Base-by-base conservation (phyloP, 2,329 filamentous ascomycete genomes). In the Ophiocordyceps sinensis region DNA sequence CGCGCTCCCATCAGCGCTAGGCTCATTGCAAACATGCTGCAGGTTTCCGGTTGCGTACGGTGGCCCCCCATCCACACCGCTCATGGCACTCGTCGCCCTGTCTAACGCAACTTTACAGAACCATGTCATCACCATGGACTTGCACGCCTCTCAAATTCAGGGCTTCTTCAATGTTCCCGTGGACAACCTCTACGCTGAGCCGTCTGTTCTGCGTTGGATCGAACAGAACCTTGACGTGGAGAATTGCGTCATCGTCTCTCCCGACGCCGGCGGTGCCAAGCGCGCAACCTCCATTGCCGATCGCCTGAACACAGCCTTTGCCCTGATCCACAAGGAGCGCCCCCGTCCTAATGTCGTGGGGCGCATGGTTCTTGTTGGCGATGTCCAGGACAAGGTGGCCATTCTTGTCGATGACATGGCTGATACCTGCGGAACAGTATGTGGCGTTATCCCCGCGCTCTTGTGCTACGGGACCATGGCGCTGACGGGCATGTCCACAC, bases 401-500 rank as follows among this genome's bases (percentile, higher is more conserved):
- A 95, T 98, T 56, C 79, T 98, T 38, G 89, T 98, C 41, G 89
- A 96, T 59, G 89, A 96, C 59, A 95, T 96, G 86, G 88, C 88
- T 28, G 89, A 96, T 58, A 95, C 89, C 4, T 95, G 88, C 60
- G 87, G 87, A 50, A 94, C 86, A 32, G 60, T 63, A 55, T 41
- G 17, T 38, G 5, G 17, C 2, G 12, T 35, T 14, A 14, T 26
- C 23, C 5, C 23, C 19, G 2, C 23, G 23, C 23, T 26, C 23
- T 26, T 26, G 9, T 15, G 9, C 14, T 6, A n/a, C 14, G 15
- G 13, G 17, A 5, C 14, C 17, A 35, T 17, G 9, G 9, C 32
- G 11, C 32, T 15, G 8, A 17, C 32, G n/a, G n/a, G 17, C 32
- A 17, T 10, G 15, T 17, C 14, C 15, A 17, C 32, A 19, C 13